Base-by-base conservation (phyloP, 1,139 yeast genomes). In the Kluyveromyces sp. region DNA sequence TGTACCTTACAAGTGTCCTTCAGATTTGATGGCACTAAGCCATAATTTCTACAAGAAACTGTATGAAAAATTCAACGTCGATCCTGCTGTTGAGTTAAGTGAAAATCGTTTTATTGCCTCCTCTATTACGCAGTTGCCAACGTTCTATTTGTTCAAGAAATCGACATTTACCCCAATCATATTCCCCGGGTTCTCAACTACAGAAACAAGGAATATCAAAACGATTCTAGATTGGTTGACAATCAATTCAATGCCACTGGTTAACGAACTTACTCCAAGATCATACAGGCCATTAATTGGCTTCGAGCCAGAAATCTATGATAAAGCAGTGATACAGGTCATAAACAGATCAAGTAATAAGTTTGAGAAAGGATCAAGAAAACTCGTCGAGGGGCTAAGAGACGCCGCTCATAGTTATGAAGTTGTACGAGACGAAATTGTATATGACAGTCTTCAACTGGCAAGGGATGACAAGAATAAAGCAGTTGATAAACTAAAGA, bases 121-220 rank as follows among this genome's bases (percentile, higher is more conserved):
- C 25, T 70, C 83, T 0, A 60, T 79, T 37, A 72, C 88, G 0
- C 69, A 81, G 5, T 69, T 70, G 43, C 94, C 92, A 2, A 78
- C 85, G 15, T 56, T 83, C 26, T 64, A 79, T 35, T 68, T 81
- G 26, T 74, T 81, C 58, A 80, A 77, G 54, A 83, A 82, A 46
- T 74, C 77, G 47, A 68, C 79, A 4, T 60, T 78, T 47, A 61
- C 74, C 41, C 74, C 84, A 0, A 66, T 69, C 6, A 72, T 81
- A 3, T 81, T 65, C 54, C 84, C 78, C 55, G 78, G 77, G 48
- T 78, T 77, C 63, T 79, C 81, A 0, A 77, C 86, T 2, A 78
- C 78, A 47, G 86, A 83, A 55, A 71, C 77, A 52, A 71, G 90
- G 53, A 72, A 76, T 51, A 63, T 64, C 31, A 68, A 67, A 21